Conservation (phyloP, 805 yeast species). For the Saturnispora diversa region DNA sequence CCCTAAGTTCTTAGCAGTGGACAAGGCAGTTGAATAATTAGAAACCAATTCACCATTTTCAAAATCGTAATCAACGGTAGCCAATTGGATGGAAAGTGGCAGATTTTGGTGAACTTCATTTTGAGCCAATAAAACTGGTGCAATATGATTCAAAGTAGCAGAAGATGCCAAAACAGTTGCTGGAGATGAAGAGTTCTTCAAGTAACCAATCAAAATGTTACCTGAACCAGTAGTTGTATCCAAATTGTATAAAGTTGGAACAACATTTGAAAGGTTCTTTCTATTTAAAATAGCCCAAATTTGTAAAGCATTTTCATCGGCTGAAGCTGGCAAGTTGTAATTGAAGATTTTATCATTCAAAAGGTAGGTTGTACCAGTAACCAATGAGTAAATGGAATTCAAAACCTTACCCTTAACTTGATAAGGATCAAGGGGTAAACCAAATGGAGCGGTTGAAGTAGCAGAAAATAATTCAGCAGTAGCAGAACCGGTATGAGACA, state of each 20-base stretch:
- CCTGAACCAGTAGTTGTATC: slow-evolving; percentile 85
- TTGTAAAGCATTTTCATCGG: slow-evolving; percentile 46
- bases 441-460: slow-evolving; percentile 47
- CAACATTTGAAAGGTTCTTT: slow-evolving; percentile 44
- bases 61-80: slow-evolving; percentile 66
- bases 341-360: slow-evolving; percentile 51
- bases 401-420: slow-evolving; percentile 40
- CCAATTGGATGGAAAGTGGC: slow-evolving; percentile 64
- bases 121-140: slow-evolving; percentile 42
- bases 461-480: slow-evolving; percentile 29
- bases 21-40: slow-evolving; percentile 55
- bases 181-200: slow-evolving; percentile 25
- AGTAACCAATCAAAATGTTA: slow-evolving; percentile 66
- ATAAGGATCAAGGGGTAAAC: slow-evolving; percentile 50
- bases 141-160: slow-evolving; percentile 63
- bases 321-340: slow-evolving; percentile 32
- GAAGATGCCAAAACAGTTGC: slow-evolving; percentile 54
- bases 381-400: slow-evolving; percentile 47
- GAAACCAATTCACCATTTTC: slow-evolving; percentile 44
- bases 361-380: slow-evolving; percentile 48
- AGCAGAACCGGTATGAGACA: slow-evolving; percentile 13
- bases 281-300: slow-evolving; percentile 51
- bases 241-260: slow-evolving; percentile 52
- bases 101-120: slow-evolving; percentile 29
- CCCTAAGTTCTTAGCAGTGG: slow-evolving; percentile 53